Evolutionary conservation across 2,329 filamentous ascomycete genomes (phyloP), one percentile per base, ranked within the genome.

Genomic region (Fusarium sp.): DNA sequence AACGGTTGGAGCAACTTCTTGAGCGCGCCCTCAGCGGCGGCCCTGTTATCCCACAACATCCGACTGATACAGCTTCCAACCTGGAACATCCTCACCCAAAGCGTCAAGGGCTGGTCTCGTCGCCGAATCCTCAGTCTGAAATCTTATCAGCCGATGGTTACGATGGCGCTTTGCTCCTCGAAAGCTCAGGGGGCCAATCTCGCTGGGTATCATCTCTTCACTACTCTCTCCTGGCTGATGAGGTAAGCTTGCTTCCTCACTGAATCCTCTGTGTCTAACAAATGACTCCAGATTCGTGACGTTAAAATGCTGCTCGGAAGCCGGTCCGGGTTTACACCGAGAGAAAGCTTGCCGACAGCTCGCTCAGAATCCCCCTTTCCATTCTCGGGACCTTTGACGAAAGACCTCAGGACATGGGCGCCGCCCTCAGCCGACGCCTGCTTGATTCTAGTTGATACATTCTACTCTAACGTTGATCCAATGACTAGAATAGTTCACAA

Each of bases 141-240:
- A 28, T 15, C 7, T 35, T 61, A 10, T 42, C 58, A 12, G 5
- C 28, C 20, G 47, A 61, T 42, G 58, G 58, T 18, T 55, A 41
- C 4, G 58, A 61, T 55, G 58, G 58, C 17, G 58, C 58, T 28
- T 61, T 61, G 36, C 58, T 61, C n/a, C 28, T 55, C 7, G 58
- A 55, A 31, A 24, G 18, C 28, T 18, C 36, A 10, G 28, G 48
- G 2, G 48, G 28, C 15, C 47, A 61, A 17, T 55, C 58, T 5
- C 58, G 58, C 28, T 61, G 58, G 58, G 36, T 61, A 22, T 61
- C 58, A 61, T 61, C 58, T 26, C 36, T 61, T 8, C 58, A 61
- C 48, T 61, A 61, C 58, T 52, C 58, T 36, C 58, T 61, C 28
- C 33, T 61, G 20, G 58, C 58, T 22, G 36, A 61, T 36, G 47